These are phyloP conservation scores for Melaleuca alternifolia DNA, from an alignment of 345 rosid species.

Conservation along the genomic window DNA sequence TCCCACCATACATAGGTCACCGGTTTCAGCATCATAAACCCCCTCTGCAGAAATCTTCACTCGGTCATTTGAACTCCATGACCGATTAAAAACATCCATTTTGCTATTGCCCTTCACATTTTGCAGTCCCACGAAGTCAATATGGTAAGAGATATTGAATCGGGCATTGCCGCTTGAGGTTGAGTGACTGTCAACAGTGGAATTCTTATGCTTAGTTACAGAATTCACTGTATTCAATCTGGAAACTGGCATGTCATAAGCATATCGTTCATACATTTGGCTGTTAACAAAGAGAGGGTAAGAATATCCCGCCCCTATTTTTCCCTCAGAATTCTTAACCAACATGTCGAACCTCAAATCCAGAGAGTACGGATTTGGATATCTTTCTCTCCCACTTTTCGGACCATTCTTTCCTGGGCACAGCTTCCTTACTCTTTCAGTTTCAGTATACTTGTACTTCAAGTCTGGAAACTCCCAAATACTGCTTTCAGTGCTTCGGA, in stretches of 20 bases:
- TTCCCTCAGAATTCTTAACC: conserved; percentile 5
- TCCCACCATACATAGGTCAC: conserved; percentile 44
- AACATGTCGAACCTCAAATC: conserved; percentile 20
- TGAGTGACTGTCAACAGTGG: background rate
- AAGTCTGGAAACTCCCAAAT: background rate
- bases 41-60: conserved; percentile 37
- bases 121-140: conserved; percentile 3
- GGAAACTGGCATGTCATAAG: background rate
- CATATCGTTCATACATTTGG: conserved; percentile 1
- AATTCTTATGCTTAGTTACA: background rate
- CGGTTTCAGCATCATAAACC: conserved; percentile 24
- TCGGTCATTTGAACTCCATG: background rate
- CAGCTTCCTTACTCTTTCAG: conserved; percentile 6
- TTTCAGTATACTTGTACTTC: conserved; percentile 30
- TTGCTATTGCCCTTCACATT: background rate
- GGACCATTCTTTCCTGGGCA: conserved; percentile 10
- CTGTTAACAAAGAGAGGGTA: conserved; percentile 26
- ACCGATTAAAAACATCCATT: background rate
- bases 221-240: background rate
- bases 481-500: background rate
- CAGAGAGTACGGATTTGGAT: conserved; percentile 16
- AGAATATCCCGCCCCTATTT: conserved; percentile 15
- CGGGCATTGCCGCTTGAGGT: background rate
- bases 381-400: conserved; percentile 5
- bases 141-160: conserved; percentile 23